Evolutionary conservation across 768 basidiomycete genomes (phyloP), one percentile per base, ranked within the genome.

Genomic region (Auricularia heimuer): DNA sequence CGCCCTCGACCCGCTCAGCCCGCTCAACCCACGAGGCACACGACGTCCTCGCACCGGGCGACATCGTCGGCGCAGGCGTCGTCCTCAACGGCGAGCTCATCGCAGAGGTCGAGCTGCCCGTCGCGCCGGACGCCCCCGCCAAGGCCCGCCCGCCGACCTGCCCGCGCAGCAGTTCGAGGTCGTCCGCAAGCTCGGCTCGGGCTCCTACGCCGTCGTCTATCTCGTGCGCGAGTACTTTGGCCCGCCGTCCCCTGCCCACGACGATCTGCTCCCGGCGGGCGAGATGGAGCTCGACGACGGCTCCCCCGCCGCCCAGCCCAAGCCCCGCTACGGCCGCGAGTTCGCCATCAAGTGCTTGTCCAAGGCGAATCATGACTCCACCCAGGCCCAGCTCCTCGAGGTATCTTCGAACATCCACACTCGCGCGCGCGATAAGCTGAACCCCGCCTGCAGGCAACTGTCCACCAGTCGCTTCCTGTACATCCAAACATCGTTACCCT

Each of bases 291-390:
- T 81, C 54, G 84, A 87, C 69, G 81, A 83, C 72, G 80, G 81
- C 54, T 71, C 71, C 61, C 70, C 70, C 63, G 70, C 62, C 81
- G 80, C 64, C 77, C 62, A 62, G 66, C 67, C 79, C 44, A 74
- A 77, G 61, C 69, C 64, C 51, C 74, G 75, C 65, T 90, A 92
- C 68, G 91, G 90, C 29, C 82, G 88, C 65, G 85, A 94, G 73
- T 92, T 87, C 75, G 97, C 97, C n/a, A 84, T 98, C 77, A 98
- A 99, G 81, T 90, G 92, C 75, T 80, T 98, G 68, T 93, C 92
- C 74, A 98, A 98, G 77, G 89, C 88, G 63, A 89, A 98, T 79
- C 83, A 88, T 69, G 94, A 96, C 63, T 89, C 90, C 68, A 80
- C 97, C 70, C 84, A 82, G 39, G 86, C 94, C 4, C 97, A 98